These are phyloP conservation scores for Beauveria scarabaeidicola DNA, from an alignment of 2,329 filamentous ascomycete species.

Conservation along the genomic window DNA sequence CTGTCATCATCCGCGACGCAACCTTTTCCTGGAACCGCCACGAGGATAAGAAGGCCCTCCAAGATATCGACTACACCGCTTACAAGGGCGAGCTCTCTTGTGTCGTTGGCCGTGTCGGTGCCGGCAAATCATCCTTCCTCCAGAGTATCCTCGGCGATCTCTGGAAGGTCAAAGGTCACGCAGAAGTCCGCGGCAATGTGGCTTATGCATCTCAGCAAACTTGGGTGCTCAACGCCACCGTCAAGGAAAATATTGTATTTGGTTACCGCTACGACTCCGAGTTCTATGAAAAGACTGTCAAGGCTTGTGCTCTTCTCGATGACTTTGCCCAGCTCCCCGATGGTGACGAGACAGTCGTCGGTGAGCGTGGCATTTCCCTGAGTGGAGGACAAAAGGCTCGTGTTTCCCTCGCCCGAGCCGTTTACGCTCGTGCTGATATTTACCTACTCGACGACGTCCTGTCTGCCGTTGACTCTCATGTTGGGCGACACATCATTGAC, in stretches of 20 bases:
- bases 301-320: constrained; percentile 81
- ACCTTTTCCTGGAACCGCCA: constrained; percentile 94
- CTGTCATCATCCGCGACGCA: constrained; percentile 72
- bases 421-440: constrained; percentile 93
- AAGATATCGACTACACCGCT: constrained; percentile 79
- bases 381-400: constrained; percentile 95
- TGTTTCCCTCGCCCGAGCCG: constrained; percentile 81
- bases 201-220: constrained; percentile 90
- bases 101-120: constrained; percentile 86
- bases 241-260: constrained; percentile 95
- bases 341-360: constrained; percentile 92
- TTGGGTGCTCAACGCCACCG: constrained; percentile 97
- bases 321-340: constrained; percentile 91
- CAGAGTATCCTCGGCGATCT: constrained; percentile 84
- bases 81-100: constrained; percentile 91
- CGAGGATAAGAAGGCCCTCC: constrained; percentile 59
- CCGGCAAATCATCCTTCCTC: constrained; percentile 89
- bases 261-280: constrained; percentile 87
- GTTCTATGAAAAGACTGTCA: constrained; percentile 89
- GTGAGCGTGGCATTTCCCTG: constrained; percentile 90
- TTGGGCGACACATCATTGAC: constrained; percentile 89
- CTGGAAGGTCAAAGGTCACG: constrained; percentile 79
- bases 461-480: constrained; percentile 96
- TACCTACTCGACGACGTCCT: constrained; percentile 91
- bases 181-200: constrained; percentile 70